phyloP scores from a whole-genome alignment of 306 rosid genomes.

The Mimosa pudica region DNA sequence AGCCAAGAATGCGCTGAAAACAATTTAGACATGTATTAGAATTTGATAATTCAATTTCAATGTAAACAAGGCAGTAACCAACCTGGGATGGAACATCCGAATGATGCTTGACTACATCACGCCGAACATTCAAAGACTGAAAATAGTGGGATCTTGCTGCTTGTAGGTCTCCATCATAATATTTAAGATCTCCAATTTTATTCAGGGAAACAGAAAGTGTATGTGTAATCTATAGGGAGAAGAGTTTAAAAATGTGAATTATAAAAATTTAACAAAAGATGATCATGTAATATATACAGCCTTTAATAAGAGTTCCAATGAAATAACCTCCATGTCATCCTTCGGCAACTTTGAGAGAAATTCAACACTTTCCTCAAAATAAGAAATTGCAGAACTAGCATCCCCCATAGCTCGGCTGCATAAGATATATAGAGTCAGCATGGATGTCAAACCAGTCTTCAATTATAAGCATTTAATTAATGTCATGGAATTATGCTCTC shows the following conservation, averaged over 20 bases:
- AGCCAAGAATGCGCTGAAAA: constrained; percentile 19
- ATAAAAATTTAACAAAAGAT: background rate
- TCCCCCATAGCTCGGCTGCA: constrained; percentile 93
- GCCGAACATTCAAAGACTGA: constrained; percentile 82
- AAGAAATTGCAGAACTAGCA: constrained; percentile 68
- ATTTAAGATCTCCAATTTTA: constrained; percentile 96
- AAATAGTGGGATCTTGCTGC: constrained; percentile 80
- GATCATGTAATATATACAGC: background rate
- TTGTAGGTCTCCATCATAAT: constrained; percentile 83
- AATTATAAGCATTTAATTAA: constrained; percentile 21
- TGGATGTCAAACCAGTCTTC: constrained; percentile 1
- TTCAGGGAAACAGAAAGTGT: constrained; percentile 96
- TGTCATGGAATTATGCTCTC: constrained; percentile 18
- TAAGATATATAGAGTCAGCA: constrained; percentile 26
- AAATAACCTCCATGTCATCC: constrained; percentile 77
- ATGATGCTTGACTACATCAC: constrained; percentile 62
- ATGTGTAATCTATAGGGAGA: constrained; percentile 62
- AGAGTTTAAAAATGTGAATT: constrained; percentile 18
- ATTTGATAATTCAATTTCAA: constrained; percentile 10
- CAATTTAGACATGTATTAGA: constrained; percentile 8
- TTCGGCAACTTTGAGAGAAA: constrained; percentile 82
- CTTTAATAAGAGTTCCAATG: constrained; percentile 22
- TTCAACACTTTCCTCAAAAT: constrained; percentile 84
- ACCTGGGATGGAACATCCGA: constrained; percentile 80
- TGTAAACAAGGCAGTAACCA: constrained; percentile 31